phyloP scores from a whole-genome alignment of 2,329 filamentous ascomycete species.

The Aspergillus cejpii region DNA sequence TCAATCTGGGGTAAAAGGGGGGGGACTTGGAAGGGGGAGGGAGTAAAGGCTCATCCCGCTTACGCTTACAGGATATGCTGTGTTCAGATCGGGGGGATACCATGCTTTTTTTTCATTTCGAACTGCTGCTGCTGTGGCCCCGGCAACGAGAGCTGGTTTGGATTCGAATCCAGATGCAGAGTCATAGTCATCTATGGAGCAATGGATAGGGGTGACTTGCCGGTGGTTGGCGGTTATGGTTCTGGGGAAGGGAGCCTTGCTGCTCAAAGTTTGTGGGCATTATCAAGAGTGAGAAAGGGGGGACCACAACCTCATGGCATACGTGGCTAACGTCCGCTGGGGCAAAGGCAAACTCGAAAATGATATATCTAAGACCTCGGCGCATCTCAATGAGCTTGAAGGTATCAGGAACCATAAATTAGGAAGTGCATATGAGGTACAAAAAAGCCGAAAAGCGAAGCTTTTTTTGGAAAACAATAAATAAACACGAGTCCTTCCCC shows the following conservation, averaged over 20 bases:
- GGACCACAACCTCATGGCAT: too few species aligned
- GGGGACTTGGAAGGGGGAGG: not conserved
- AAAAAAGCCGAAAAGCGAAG: not conserved
- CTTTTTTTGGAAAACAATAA: constrained; percentile 2
- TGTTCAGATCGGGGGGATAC: constrained; percentile 6
- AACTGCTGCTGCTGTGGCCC: not conserved
- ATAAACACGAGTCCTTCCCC: not conserved
- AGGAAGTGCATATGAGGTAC: not conserved
- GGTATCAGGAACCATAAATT: not conserved
- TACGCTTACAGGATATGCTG: not conserved
- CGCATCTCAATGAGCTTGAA: not conserved
- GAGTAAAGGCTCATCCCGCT: not conserved
- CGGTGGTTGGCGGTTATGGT: not conserved
- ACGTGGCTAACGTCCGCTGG: too few species aligned
- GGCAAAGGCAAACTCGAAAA: too few species aligned
- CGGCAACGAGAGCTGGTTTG: not conserved
- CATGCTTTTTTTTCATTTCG: not conserved
- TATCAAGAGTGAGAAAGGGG: too few species aligned
- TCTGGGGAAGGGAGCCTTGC: too few species aligned
- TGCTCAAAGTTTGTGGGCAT: too few species aligned
- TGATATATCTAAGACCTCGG: not conserved
- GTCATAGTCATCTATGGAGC: not conserved
- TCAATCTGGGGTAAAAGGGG: constrained; percentile 15
- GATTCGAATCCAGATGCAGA: not conserved
- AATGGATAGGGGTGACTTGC: not conserved